Percentiles rank a stretch among this genome's conserved stretches.
phyloP scores from a whole-genome alignment of 2,329 filamentous ascomycete species.

The Aspergillus sp. region DNA sequence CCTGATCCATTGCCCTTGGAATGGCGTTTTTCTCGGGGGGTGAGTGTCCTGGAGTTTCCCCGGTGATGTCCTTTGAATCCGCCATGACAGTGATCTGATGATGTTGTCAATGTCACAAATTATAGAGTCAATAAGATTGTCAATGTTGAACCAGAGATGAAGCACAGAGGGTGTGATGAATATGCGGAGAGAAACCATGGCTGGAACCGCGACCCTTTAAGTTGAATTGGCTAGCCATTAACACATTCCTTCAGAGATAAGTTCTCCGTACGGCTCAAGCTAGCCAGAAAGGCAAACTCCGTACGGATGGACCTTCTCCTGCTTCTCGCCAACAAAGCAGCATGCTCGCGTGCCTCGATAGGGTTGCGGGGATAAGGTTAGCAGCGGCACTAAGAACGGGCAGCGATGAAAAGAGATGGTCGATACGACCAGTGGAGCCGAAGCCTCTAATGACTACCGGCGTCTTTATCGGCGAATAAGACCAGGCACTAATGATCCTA shows the following conservation, averaged over 20 bases:
- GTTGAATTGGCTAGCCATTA: too few species aligned
- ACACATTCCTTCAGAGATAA: not conserved
- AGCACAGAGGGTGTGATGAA: too few species aligned
- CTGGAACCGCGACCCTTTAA: too few species aligned
- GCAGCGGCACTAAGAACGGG: not conserved
- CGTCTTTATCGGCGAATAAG: not conserved
- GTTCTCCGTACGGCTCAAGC: not conserved
- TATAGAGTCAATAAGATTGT: too few species aligned
- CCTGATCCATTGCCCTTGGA: constrained; percentile 21
- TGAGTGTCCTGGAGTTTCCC: not conserved
- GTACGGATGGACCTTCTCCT: constrained; percentile 1
- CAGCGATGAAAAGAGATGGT: not conserved
- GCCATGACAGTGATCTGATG: not conserved
- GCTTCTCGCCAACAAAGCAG: not conserved
- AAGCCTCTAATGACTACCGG: not conserved
- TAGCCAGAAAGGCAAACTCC: not conserved
- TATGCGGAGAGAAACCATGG: too few species aligned
- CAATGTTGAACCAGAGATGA: too few species aligned
- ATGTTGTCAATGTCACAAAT: not conserved
- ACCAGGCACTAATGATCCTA: constrained; percentile 1
- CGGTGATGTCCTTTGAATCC: not conserved
- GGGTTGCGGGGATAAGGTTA: not conserved
- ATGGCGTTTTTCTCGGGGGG: not conserved
- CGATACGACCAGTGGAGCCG: constrained; percentile 1
- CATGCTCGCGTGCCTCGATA: not conserved